Evolutionary conservation across 2,329 filamentous ascomycete species (phyloP).

Genomic region (Ophiocordyceps camponoti-saundersi): DNA sequence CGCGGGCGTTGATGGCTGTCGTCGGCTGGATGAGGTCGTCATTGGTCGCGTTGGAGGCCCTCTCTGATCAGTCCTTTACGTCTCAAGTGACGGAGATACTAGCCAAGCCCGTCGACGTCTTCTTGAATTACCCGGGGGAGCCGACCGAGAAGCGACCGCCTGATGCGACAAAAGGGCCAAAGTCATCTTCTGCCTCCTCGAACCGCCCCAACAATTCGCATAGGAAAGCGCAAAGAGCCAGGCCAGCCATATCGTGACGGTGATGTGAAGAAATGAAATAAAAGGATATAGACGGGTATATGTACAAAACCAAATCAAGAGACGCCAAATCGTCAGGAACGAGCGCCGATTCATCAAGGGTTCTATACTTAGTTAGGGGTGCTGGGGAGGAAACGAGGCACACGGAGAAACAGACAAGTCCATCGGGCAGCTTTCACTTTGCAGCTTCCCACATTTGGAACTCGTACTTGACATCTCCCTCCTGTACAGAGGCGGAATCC

Average conservation of each 20-base stretch:
- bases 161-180: background rate
- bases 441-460: slow-evolving; percentile 61
- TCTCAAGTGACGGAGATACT: slow-evolving; percentile 16
- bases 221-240: no score
- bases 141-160: slow-evolving; percentile 5
- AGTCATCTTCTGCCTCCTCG: background rate
- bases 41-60: slow-evolving; percentile 29
- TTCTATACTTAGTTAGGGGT: background rate
- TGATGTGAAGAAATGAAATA: background rate
- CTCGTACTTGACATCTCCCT: slow-evolving; percentile 48
- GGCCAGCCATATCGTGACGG: background rate
- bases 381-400: background rate
- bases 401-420: background rate
- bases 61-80: slow-evolving; percentile 25
- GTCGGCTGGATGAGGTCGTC: slow-evolving; percentile 38
- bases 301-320: background rate
- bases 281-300: background rate
- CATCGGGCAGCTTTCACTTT: background rate
- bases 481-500: slow-evolving; percentile 36
- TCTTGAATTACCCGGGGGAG: slow-evolving; percentile 25
- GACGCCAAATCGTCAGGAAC: background rate
- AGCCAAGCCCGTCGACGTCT: slow-evolving; percentile 19
- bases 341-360: no score
- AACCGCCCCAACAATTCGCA: background rate
- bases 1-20: slow-evolving; percentile 31